phyloP scores from a whole-genome alignment of 805 yeast genomes.

The Wickerhamiella parazyma region DNA sequence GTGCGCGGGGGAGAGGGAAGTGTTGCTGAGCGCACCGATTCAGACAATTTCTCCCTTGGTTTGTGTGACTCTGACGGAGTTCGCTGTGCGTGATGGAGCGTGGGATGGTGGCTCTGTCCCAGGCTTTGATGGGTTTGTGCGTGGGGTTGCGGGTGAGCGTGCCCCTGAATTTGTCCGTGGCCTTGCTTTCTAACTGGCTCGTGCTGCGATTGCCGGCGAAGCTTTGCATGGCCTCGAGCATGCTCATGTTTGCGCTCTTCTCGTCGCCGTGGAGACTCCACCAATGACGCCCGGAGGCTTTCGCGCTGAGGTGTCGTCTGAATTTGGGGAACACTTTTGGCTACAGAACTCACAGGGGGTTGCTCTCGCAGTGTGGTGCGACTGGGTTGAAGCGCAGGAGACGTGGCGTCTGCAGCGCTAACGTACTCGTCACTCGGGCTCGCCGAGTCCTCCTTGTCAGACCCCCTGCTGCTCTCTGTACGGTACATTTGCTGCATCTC shows the following conservation, averaged over 20 bases:
- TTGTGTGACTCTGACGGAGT: no score
- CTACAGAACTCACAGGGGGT: not conserved
- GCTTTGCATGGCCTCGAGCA: no score
- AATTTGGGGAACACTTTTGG: not conserved
- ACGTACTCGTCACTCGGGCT: slow-evolving; percentile 2
- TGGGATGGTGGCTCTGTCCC: no score
- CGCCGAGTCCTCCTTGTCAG: not conserved
- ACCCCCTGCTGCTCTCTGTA: not conserved
- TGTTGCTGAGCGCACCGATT: no score
- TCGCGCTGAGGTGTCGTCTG: not conserved
- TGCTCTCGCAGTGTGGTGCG: not conserved
- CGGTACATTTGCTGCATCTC: slow-evolving; percentile 14
- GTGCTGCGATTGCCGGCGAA: no score
- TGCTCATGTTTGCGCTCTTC: slow-evolving; percentile 2
- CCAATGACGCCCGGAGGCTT: not conserved
- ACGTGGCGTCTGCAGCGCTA: not conserved
- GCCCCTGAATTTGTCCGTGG: slow-evolving; percentile 6
- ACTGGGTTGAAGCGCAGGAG: not conserved
- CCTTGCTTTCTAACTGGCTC: no score
- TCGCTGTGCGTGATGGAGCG: no score
- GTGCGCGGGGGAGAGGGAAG: not conserved
- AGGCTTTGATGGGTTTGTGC: no score
- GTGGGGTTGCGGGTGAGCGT: not conserved
- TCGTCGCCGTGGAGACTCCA: no score
- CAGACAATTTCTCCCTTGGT: no score